Conservation (phyloP, 192 early-diverging fungal species). For the Gorgonomyces haynaldii region DNA sequence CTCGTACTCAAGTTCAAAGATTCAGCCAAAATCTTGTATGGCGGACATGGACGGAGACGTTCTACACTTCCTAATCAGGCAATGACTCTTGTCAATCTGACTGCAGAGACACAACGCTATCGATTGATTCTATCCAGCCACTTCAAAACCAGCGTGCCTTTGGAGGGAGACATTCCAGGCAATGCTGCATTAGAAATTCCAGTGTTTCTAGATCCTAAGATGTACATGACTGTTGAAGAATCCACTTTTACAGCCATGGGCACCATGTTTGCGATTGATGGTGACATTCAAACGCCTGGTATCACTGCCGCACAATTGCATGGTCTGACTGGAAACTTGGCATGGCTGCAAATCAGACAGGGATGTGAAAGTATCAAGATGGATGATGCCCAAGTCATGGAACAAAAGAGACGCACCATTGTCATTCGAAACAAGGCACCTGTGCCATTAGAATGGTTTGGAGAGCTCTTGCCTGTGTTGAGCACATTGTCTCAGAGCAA, state of each 20-base stretch:
- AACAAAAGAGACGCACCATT: conserved; percentile 26
- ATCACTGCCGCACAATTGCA: conserved; percentile 23
- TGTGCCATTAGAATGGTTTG: not conserved
- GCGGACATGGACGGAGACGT: no score
- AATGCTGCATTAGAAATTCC: conserved; percentile 36
- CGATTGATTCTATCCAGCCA: conserved; percentile 24
- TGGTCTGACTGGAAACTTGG: conserved; percentile 28
- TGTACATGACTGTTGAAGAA: conserved; percentile 15
- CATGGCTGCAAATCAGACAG: conserved; percentile 26
- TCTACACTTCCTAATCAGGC: no score
- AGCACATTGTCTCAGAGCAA: no score
- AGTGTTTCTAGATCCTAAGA: conserved; percentile 14
- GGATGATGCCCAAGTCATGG: conserved; percentile 24
- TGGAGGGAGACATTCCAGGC: conserved; percentile 37
- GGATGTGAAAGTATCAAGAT: conserved; percentile 21
- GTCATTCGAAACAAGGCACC: conserved; percentile 29
- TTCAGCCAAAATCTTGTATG: no score
- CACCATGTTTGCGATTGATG: conserved; percentile 30
- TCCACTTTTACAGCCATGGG: conserved; percentile 21
- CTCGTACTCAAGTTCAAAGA: no score
- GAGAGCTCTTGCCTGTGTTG: no score
- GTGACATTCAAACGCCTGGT: conserved; percentile 14
- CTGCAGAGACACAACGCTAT: conserved; percentile 22
- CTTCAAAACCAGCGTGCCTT: conserved; percentile 34
- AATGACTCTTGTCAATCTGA: conserved; percentile 21